A percentile compares a stretch with the other conserved stretches of the same genome.
Conservation (phyloP, 805 yeast species). For the Candida sakaeoensis region DNA sequence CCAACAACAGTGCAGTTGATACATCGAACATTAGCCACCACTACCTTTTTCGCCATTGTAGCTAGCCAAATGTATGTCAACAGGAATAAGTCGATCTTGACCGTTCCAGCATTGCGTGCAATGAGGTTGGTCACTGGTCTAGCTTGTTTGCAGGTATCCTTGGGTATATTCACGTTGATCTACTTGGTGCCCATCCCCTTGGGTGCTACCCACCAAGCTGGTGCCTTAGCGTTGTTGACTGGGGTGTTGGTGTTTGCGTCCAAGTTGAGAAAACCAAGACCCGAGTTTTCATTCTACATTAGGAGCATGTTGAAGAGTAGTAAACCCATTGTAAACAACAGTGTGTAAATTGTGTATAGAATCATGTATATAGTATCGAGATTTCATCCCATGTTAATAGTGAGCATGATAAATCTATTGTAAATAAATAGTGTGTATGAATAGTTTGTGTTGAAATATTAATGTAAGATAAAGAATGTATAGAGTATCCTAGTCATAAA, state of each 20-base stretch:
- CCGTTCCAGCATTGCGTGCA: slow-evolving; percentile 54
- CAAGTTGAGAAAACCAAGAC: slow-evolving; percentile 35
- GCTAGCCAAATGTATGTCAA: slow-evolving; percentile 69
- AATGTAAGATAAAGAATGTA: too few species aligned
- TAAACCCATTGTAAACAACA: too few species aligned
- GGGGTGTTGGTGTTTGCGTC: slow-evolving; percentile 53
- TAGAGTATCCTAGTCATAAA: too few species aligned
- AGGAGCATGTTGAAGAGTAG: too few species aligned
- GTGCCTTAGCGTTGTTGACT: slow-evolving; percentile 86
- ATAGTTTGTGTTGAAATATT: too few species aligned
- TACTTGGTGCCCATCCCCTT: slow-evolving; percentile 89
- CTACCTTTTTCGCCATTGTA: slow-evolving; percentile 70
- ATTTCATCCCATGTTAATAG: too few species aligned
- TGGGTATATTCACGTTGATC: slow-evolving; percentile 83
- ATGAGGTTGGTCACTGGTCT: slow-evolving; percentile 76
- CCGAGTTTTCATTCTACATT: too few species aligned
- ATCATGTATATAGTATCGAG: too few species aligned
- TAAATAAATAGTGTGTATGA: too few species aligned
- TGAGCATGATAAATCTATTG: too few species aligned
- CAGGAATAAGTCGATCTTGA: slow-evolving; percentile 47
- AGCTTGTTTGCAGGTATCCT: slow-evolving; percentile 74
- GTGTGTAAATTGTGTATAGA: too few species aligned
- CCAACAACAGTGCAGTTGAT: slow-evolving; percentile 93
- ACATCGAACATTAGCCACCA: slow-evolving; percentile 80
- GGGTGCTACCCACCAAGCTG: slow-evolving; percentile 97